phyloP scores from a whole-genome alignment of 2,329 filamentous ascomycete genomes.

The Hortaea werneckii region DNA sequence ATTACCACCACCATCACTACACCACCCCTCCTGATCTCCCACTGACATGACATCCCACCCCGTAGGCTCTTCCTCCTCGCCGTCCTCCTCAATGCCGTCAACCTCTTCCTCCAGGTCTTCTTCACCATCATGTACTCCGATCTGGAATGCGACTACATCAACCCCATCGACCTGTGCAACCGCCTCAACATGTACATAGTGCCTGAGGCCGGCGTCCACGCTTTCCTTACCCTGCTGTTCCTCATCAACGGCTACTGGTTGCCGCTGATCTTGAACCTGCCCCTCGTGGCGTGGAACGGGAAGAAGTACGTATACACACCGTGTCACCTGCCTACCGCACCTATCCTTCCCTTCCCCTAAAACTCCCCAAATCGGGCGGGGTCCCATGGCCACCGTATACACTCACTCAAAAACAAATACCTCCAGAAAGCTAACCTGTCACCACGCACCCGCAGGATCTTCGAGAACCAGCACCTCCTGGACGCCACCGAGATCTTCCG shows the following conservation, averaged over 20 bases:
- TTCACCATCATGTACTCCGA: conserved; percentile 99
- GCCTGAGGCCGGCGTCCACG: conserved; percentile 94
- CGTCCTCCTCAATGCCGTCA: conserved; percentile 99
- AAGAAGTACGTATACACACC: conserved; percentile 72
- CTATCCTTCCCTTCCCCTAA: neutral
- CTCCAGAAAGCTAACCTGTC: too few species aligned
- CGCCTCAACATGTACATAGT: conserved; percentile 99
- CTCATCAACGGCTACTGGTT: conserved; percentile 99
- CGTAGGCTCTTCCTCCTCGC: conserved; percentile 83
- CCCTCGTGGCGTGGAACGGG: conserved; percentile 82
- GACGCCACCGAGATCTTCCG: conserved; percentile 99
- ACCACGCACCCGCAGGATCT: conserved; percentile 52
- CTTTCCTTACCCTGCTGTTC: conserved; percentile 90
- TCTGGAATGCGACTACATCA: conserved; percentile 99
- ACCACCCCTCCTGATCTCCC: neutral
- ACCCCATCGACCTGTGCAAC: conserved; percentile 99
- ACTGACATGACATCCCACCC: neutral
- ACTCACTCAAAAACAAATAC: too few species aligned
- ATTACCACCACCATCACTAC: neutral
- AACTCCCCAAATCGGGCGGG: too few species aligned
- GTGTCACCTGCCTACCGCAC: neutral
- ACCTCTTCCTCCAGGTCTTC: conserved; percentile 98
- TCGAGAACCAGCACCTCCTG: conserved; percentile 91
- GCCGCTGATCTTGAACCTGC: conserved; percentile 81
- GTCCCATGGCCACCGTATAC: too few species aligned